These are phyloP conservation scores for Eucalyptus viminalis DNA, from an alignment of 345 rosid species.

Conservation along the genomic window DNA sequence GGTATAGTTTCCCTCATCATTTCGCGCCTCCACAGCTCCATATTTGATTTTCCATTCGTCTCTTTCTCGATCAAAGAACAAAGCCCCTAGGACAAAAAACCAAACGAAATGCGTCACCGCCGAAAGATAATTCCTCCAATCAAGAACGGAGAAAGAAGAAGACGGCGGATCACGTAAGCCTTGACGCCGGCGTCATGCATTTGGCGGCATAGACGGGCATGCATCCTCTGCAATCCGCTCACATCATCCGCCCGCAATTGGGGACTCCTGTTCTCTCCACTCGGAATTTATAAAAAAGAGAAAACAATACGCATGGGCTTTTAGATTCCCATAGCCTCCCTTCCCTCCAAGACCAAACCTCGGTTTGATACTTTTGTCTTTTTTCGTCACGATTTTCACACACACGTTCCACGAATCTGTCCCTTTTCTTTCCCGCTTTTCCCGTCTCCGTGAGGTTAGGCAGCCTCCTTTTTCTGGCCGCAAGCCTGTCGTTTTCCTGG, in stretches of 20 bases:
- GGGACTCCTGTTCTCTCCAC: neutral
- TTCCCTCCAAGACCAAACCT: neutral
- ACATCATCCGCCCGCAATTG: neutral
- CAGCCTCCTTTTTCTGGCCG: neutral
- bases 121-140: neutral
- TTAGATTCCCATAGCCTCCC: neutral
- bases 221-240: neutral
- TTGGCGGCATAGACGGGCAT: neutral
- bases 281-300: neutral
- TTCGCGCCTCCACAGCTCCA: neutral
- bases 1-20: neutral
- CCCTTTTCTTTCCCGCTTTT: neutral
- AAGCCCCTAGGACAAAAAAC: neutral
- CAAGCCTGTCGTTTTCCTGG: neutral
- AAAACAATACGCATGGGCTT: neutral
- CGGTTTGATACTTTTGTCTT: neutral
- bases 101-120: neutral
- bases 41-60: neutral
- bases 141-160: neutral
- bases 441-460: neutral
- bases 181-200: neutral
- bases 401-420: neutral
- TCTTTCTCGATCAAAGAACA: neutral
- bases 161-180: neutral
- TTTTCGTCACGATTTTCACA: neutral